Conservation (phyloP, 352 stramenopile species). For the Phytophthora capsici region DNA sequence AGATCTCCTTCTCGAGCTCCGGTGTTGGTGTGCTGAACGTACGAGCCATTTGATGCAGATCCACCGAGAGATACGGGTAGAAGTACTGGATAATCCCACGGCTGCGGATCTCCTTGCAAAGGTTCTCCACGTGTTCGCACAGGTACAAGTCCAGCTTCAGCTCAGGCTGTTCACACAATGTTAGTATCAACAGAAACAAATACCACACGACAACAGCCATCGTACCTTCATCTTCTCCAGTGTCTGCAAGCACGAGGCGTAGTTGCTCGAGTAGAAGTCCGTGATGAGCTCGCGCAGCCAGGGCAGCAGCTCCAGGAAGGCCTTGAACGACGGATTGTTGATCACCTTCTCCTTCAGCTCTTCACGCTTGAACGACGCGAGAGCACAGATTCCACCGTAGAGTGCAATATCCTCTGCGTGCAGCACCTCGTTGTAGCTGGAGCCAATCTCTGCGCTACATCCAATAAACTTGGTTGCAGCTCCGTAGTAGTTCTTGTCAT, state of each 20-base stretch:
- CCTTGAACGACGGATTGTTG: slow-evolving; percentile 89
- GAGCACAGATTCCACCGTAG: slow-evolving; percentile 85
- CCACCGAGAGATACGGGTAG: slow-evolving; percentile 86
- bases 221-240: slow-evolving; percentile 80
- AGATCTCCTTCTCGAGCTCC: slow-evolving; percentile 81
- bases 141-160: slow-evolving; percentile 86
- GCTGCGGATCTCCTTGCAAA: slow-evolving; percentile 85
- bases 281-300: slow-evolving; percentile 89
- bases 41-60: slow-evolving; percentile 86
- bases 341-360: slow-evolving; percentile 88
- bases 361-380: slow-evolving; percentile 85
- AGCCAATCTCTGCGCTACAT: slow-evolving; percentile 80
- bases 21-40: slow-evolving; percentile 76
- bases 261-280: slow-evolving; percentile 91
- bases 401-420: slow-evolving; percentile 89
- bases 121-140: slow-evolving; percentile 67
- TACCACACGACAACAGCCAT: not conserved
- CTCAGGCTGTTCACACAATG: slow-evolving; percentile 48
- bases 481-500: slow-evolving; percentile 83
- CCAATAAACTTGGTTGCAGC: slow-evolving; percentile 85
- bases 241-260: slow-evolving; percentile 77
- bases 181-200: not conserved
- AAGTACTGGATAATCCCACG: slow-evolving; percentile 92
- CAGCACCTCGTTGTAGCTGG: slow-evolving; percentile 84
- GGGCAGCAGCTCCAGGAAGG: slow-evolving; percentile 87